Evolutionary conservation across 192 early-diverging fungal species (phyloP), one percentile per base, ranked within the genome.

Genomic region (Umbelopsis vinacea): DNA sequence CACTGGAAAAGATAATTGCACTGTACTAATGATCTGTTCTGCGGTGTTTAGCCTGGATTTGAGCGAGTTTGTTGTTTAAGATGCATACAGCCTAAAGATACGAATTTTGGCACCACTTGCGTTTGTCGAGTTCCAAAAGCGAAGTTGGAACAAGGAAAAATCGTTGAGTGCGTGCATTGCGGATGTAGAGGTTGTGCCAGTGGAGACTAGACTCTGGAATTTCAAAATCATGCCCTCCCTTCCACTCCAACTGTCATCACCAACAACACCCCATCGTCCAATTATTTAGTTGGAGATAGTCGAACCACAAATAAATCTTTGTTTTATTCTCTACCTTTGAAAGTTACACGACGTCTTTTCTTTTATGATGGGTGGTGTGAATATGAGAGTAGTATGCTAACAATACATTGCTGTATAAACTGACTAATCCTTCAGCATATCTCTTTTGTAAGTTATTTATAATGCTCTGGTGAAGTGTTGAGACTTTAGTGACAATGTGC

Each of bases 1-100:
- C 11, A 3, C 15, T 37, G 35, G 29, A 11, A 6, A 12, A 38
- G 22, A 43, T 6, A 43, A 43, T 0, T 43, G 8, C 6, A 11
- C 40, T 12, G 2, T 43, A 43, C 40, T 12, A 6, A 43, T 55
- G 46, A 35, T 46, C 37, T 71, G n/a, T 37, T 52, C 29, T 35
- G 45, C 63, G 14, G 5, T 57, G 4, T 35, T 53, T 82, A 93
- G 90, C 86, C 89, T 57, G 97, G 97, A 37, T 99, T 95, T 78
- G 98, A 99, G 78, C 96, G 96, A 75, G 86, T 99, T 43, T 99
- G 98, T 76, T 99, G 98, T 75, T 74, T 98, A 72, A 87, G 94
- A 67, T 98, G 98, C 77, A 97, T 99, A 71, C 98, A 99, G 72
- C 91, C 96, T 53, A 91, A 89, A 71, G 98, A 99, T 73, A 98